Percentiles rank a stretch among this genome's conserved stretches.
Evolutionary conservation across 345 rosid species (phyloP).

Genomic region (Arabis hirsuta): DNA sequence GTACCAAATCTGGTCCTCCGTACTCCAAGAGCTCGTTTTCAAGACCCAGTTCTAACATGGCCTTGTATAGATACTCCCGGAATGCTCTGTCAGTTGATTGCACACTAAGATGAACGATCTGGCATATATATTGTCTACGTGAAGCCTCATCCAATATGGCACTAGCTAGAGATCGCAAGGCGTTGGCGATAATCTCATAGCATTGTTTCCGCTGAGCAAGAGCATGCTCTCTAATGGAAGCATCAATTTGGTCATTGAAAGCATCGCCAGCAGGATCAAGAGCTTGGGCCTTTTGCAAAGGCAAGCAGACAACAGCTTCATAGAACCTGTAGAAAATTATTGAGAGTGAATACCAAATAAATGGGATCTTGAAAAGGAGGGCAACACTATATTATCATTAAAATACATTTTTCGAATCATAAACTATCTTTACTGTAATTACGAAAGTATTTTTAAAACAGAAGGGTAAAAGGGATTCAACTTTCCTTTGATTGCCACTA

Average conservation of each 20-base stretch:
- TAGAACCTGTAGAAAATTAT: conserved; percentile 70
- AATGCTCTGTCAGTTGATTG: conserved; percentile 90
- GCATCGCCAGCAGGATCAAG: conserved; percentile 97
- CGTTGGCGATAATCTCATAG: conserved; percentile 81
- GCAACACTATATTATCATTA: neutral
- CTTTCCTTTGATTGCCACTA: conserved; percentile 10
- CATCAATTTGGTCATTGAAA: conserved; percentile 85
- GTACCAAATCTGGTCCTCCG: conserved; percentile 97
- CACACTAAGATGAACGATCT: conserved; percentile 94
- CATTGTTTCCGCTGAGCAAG: conserved; percentile 82
- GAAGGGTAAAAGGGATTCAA: conserved; percentile 16
- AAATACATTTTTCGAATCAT: neutral
- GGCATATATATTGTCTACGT: conserved; percentile 77
- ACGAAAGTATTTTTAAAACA: neutral
- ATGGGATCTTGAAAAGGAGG: conserved; percentile 13
- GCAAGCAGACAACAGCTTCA: conserved; percentile 94
- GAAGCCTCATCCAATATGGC: conserved; percentile 73
- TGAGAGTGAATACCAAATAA: conserved; percentile 15
- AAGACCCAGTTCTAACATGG: conserved; percentile 88
- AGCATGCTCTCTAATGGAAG: conserved; percentile 72
- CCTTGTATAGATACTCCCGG: conserved; percentile 79
- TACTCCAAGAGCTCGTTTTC: conserved; percentile 93
- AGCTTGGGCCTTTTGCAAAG: conserved; percentile 92
- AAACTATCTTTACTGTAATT: conserved; percentile 9
- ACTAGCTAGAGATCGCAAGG: conserved; percentile 67